Conservation (phyloP, 129 eudicot species). For the Lonicera japonica region DNA sequence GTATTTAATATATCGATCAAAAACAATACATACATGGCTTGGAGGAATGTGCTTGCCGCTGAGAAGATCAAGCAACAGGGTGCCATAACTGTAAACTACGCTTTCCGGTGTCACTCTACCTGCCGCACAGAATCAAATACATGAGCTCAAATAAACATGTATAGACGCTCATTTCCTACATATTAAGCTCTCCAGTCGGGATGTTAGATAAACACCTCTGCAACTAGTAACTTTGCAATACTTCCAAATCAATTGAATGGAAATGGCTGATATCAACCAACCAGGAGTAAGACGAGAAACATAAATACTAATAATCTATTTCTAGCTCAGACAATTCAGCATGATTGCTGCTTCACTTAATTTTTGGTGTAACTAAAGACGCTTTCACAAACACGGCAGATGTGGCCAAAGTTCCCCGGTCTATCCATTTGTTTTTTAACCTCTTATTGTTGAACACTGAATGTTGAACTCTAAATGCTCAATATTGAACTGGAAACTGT, state of each 20-base stretch:
- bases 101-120: constrained; percentile 71
- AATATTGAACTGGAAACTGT: too few relatives aligned
- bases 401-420: too few relatives aligned
- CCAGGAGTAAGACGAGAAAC: neutral
- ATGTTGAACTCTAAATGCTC: too few relatives aligned
- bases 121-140: constrained; percentile 26
- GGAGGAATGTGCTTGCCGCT: constrained; percentile 81
- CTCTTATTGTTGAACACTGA: too few relatives aligned
- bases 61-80: constrained; percentile 70
- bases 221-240: neutral
- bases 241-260: neutral
- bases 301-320: too few relatives aligned
- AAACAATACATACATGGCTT: constrained; percentile 53
- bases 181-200: too few relatives aligned
- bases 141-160: neutral
- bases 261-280: neutral
- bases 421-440: too few relatives aligned
- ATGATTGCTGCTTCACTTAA: too few relatives aligned
- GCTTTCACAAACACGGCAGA: too few relatives aligned
- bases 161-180: neutral
- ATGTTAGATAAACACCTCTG: neutral
- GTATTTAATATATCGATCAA: neutral
- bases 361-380: too few relatives aligned
- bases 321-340: too few relatives aligned
- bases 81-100: constrained; percentile 70